A percentile compares a stretch with the other conserved stretches of the same genome.
Conservation (phyloP, 208 protist species). For the Acanthamoeba quina region DNA sequence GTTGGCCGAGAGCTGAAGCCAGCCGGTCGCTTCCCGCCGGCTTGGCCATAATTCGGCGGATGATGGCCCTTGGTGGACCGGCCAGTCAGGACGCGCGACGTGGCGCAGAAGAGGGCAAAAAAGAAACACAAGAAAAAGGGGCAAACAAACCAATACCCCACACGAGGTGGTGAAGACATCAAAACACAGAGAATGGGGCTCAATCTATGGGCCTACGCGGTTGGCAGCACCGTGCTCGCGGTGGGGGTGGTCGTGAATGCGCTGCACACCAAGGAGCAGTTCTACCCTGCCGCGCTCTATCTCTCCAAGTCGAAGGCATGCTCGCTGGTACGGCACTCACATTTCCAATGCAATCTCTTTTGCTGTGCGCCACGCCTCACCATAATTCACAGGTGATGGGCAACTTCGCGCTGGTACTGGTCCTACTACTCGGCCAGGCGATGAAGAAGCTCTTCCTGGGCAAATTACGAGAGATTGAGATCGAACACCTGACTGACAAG, state of each 20-base stretch:
- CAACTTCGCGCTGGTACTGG: conserved; percentile 2
- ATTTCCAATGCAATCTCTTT: background rate
- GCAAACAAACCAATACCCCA: background rate
- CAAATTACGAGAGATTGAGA: conserved; percentile 21
- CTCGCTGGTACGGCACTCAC: background rate
- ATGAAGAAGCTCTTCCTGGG: conserved; percentile 50
- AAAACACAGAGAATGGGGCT: background rate
- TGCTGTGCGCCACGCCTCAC: no score
- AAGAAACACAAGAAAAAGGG: background rate
- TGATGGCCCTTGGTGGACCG: no score
- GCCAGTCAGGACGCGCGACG: no score
- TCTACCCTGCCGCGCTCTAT: background rate
- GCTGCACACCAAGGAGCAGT: conserved; percentile 4
- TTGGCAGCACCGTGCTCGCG: background rate
- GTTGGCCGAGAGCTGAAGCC: no score
- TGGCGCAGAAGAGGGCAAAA: background rate
- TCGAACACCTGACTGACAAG: conserved; percentile 21
- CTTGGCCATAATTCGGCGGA: no score
- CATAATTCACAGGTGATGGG: background rate
- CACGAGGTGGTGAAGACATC: background rate
- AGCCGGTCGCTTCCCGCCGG: no score
- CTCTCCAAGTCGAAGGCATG: conserved; percentile 13
- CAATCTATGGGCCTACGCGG: conserved; percentile 6
- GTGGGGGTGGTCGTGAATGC: background rate
- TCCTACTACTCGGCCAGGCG: background rate